phyloP scores from a whole-genome alignment of 2,329 filamentous ascomycete species.

The Xylaria sp. region DNA sequence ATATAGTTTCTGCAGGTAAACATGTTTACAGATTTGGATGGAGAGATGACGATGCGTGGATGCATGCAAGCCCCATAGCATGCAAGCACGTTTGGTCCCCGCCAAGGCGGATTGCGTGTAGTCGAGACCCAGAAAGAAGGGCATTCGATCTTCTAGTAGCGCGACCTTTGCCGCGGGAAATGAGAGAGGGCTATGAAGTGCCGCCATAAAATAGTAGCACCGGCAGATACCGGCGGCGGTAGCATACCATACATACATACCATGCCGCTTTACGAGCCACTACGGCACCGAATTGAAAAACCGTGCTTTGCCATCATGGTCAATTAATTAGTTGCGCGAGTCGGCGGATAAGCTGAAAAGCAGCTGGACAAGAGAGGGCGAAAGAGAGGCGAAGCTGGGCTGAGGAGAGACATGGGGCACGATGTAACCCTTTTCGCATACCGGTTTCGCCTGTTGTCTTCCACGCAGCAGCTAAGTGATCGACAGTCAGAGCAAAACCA shows the following conservation, averaged over 20 bases:
- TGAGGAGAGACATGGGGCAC: slow-evolving; percentile 26
- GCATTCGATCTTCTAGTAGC: not conserved
- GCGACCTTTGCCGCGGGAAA: slow-evolving; percentile 19
- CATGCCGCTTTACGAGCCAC: slow-evolving; percentile 23
- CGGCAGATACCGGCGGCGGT: slow-evolving; percentile 29
- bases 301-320: not conserved
- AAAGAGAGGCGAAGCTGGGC: slow-evolving; percentile 34
- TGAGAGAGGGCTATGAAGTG: slow-evolving; percentile 19
- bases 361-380: slow-evolving; percentile 30
- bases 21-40: slow-evolving; percentile 22
- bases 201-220: slow-evolving; percentile 32
- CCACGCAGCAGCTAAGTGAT: slow-evolving; percentile 19
- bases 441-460: slow-evolving; percentile 24
- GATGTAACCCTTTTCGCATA: slow-evolving; percentile 33
- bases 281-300: not conserved
- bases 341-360: slow-evolving; percentile 33
- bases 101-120: slow-evolving; percentile 27
- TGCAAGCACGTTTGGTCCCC: slow-evolving; percentile 29
- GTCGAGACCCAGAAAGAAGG: slow-evolving; percentile 8
- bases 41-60: slow-evolving; percentile 19
- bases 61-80: slow-evolving; percentile 24
- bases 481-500: slow-evolving; percentile 17
- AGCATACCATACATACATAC: not conserved
- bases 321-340: slow-evolving; percentile 15
- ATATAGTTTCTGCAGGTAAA: not conserved